These are phyloP conservation scores for Penicillium expansum DNA, from an alignment of 2,329 filamentous ascomycete species.

Conservation along the genomic window DNA sequence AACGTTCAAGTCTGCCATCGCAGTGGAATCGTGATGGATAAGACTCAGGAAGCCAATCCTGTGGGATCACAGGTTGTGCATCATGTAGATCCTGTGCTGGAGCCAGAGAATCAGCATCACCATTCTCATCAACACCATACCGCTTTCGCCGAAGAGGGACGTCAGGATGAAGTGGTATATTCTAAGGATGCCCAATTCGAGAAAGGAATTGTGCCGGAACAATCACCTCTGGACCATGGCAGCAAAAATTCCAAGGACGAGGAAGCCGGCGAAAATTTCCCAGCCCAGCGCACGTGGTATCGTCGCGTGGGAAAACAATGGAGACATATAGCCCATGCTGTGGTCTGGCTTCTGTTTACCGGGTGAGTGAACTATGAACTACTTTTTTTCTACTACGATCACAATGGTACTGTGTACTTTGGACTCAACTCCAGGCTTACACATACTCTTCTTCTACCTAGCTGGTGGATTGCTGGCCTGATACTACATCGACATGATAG, in stretches of 20 bases:
- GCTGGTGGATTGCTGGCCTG: constrained; percentile 75
- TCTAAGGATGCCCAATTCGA: constrained; percentile 44
- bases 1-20: neutral
- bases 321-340: constrained; percentile 45
- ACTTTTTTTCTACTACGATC: neutral
- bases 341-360: constrained; percentile 52
- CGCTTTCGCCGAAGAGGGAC: constrained; percentile 35
- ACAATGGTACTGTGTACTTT: neutral
- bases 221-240: constrained; percentile 38
- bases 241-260: constrained; percentile 40
- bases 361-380: constrained; percentile 46
- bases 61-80: neutral
- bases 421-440: constrained; percentile 13
- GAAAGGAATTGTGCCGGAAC: constrained; percentile 35
- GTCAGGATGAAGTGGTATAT: constrained; percentile 50
- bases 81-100: constrained; percentile 35
- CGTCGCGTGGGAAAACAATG: constrained; percentile 29
- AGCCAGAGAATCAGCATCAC: constrained; percentile 39
- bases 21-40: constrained; percentile 1
- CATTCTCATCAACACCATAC: constrained; percentile 43
- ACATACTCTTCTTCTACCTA: constrained; percentile 22
- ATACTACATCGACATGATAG: constrained; percentile 68
- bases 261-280: constrained; percentile 39
- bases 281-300: constrained; percentile 28
- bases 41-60: neutral